phyloP scores from a whole-genome alignment of 202 grass and related monocot genomes.

The Panicum hallii region DNA sequence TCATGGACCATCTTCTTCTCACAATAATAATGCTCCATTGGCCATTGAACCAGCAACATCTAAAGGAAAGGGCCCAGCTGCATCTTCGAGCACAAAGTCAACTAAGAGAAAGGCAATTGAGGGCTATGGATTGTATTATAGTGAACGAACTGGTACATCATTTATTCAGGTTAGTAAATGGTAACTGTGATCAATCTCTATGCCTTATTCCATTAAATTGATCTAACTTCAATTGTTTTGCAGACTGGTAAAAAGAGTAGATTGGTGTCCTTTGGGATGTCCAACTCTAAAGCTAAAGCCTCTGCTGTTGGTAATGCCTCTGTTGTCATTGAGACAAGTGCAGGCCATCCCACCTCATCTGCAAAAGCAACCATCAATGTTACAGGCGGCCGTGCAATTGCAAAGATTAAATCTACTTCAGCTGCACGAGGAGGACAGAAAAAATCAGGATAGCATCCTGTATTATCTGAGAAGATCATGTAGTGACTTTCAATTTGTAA shows the following conservation, averaged over 20 bases:
- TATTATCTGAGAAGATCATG: no score
- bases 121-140: background rate
- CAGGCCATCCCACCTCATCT: background rate
- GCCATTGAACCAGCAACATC: background rate
- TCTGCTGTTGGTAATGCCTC: background rate
- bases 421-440: background rate
- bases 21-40: background rate
- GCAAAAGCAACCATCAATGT: background rate
- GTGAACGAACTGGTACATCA: background rate
- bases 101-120: background rate
- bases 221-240: background rate
- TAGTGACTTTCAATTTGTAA: no score
- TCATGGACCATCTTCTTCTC: background rate
- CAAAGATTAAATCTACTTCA: background rate
- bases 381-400: background rate
- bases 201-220: background rate
- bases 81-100: background rate
- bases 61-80: background rate
- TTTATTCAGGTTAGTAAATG: background rate
- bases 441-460: background rate
- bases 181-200: no score
- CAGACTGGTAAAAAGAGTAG: background rate
- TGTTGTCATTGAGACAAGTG: background rate
- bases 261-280: background rate
- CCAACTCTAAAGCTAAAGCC: background rate